phyloP scores from a whole-genome alignment of 208 protist genomes.

The Spongospora subterranea region DNA sequence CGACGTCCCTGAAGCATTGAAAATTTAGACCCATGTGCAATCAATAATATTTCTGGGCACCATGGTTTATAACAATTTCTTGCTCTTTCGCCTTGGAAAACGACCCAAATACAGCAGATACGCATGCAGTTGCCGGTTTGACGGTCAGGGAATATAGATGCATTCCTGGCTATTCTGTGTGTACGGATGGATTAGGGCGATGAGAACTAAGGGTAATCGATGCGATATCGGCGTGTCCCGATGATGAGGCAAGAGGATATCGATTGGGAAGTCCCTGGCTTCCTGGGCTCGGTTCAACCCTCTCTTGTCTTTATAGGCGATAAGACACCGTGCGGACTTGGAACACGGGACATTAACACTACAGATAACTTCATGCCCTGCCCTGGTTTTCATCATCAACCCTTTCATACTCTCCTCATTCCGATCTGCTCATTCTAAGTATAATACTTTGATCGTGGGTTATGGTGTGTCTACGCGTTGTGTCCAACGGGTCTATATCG shows the following conservation, averaged over 20 bases:
- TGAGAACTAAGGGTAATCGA: background rate
- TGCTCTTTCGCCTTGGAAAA: conserved; percentile 83
- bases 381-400: too few relatives aligned
- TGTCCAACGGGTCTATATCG: too few relatives aligned
- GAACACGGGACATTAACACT: too few relatives aligned
- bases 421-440: background rate
- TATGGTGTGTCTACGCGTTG: background rate
- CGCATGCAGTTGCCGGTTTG: conserved; percentile 79
- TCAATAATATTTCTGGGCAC: background rate
- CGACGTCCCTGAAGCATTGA: conserved; percentile 23
- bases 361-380: too few relatives aligned
- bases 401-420: background rate
- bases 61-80: conserved; percentile 73
- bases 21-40: background rate
- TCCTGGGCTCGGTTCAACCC: background rate
- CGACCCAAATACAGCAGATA: conserved; percentile 79
- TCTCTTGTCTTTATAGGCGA: too few relatives aligned
- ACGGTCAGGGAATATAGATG: conserved; percentile 88
- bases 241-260: background rate
- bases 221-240: background rate
- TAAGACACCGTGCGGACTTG: too few relatives aligned
- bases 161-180: conserved; percentile 66
- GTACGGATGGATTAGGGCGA: background rate
- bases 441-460: background rate
- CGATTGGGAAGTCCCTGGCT: background rate